phyloP scores from a whole-genome alignment of 495 filamentous ascomycete species.

The Penicillium macrosclerotiorum region DNA sequence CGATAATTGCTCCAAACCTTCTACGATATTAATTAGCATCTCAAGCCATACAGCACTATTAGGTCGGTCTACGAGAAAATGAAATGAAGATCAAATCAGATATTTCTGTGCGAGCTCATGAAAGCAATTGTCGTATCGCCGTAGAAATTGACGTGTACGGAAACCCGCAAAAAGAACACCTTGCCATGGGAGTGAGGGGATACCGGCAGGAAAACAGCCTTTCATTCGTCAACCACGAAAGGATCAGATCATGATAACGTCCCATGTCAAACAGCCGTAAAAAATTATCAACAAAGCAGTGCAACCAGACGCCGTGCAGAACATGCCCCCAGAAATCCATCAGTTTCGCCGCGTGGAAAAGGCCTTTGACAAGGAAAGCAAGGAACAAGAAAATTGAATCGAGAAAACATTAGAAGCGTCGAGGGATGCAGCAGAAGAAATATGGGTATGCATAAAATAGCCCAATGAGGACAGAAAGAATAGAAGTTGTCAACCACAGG shows the following conservation, averaged over 20 bases:
- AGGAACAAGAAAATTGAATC: slow-evolving; percentile 2
- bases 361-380: slow-evolving; percentile 1
- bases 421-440: slow-evolving; percentile 22
- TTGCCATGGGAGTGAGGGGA: slow-evolving; percentile 7
- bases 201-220: background rate
- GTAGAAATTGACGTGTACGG: slow-evolving; percentile 19
- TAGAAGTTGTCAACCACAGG: slow-evolving; percentile 12
- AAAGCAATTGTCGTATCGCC: slow-evolving; percentile 23
- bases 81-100: background rate
- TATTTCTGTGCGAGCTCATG: slow-evolving; percentile 9
- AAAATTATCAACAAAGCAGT: slow-evolving; percentile 10
- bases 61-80: too few species aligned
- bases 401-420: slow-evolving; percentile 24
- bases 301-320: slow-evolving; percentile 24
- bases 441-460: slow-evolving; percentile 27
- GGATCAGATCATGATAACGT: slow-evolving; percentile 3
- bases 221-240: slow-evolving; percentile 2
- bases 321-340: slow-evolving; percentile 18
- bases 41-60: too few species aligned
- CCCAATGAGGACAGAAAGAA: slow-evolving; percentile 21
- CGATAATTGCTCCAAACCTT: too few species aligned
- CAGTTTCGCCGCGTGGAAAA: slow-evolving; percentile 16
- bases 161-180: slow-evolving; percentile 11
- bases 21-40: too few species aligned
- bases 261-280: slow-evolving; percentile 3